A percentile compares a stretch with the other conserved stretches of the same genome.
Conservation (phyloP, 257 asterid genomes). For the Petunia axillaris region DNA sequence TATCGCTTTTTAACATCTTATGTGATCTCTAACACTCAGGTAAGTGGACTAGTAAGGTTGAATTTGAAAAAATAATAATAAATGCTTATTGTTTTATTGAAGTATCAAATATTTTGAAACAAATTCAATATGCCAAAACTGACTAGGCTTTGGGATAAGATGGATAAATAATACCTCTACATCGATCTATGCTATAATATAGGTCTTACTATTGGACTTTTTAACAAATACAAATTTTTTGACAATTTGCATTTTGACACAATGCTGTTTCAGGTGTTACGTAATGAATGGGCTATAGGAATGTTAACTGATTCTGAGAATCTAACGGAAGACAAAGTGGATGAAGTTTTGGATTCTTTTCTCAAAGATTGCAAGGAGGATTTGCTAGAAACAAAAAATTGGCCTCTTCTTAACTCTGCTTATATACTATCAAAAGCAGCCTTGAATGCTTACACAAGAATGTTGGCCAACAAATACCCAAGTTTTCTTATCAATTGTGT, state of each 20-base stretch:
- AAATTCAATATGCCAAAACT: too few species aligned
- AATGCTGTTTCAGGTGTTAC: constrained; percentile 39
- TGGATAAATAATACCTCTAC: too few species aligned
- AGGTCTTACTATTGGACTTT: too few species aligned
- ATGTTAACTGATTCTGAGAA: constrained; percentile 40
- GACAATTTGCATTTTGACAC: neutral
- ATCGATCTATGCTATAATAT: too few species aligned
- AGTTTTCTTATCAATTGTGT: constrained; percentile 45
- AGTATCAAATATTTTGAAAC: too few species aligned
- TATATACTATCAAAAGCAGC: constrained; percentile 54
- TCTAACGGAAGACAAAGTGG: constrained; percentile 55
- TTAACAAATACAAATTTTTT: neutral
- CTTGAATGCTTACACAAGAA: constrained; percentile 58
- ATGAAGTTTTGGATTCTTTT: constrained; percentile 48
- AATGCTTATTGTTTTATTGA: too few species aligned
- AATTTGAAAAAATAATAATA: too few species aligned
- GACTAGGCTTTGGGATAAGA: too few species aligned
- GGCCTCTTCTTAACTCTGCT: constrained; percentile 45
- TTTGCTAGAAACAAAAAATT: constrained; percentile 46
- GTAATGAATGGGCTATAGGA: constrained; percentile 47
- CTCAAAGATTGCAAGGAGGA: constrained; percentile 57
- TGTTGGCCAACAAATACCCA: constrained; percentile 47
- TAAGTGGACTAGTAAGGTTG: too few species aligned
- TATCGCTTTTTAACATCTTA: too few species aligned
- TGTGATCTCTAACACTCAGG: too few species aligned